Conservation (phyloP, 345 rosid genomes). For the Garcia nutans region DNA sequence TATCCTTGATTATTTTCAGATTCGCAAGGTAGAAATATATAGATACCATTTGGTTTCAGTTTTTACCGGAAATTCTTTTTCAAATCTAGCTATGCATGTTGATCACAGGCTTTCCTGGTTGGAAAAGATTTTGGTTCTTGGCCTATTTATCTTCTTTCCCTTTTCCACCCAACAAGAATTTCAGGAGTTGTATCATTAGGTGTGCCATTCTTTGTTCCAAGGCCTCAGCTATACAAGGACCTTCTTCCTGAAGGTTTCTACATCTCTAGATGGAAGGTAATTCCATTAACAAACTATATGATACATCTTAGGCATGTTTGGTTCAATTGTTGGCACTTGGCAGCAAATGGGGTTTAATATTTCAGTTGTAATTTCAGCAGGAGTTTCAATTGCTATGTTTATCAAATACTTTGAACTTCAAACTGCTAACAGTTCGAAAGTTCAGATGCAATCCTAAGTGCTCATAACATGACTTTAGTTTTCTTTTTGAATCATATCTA, state of each 20-base stretch:
- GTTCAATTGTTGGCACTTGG: too few species aligned
- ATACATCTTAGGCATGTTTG: not conserved
- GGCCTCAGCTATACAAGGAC: constrained; percentile 17
- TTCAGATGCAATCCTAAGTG: too few species aligned
- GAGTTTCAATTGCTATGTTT: too few species aligned
- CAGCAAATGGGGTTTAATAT: too few species aligned
- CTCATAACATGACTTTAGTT: not conserved
- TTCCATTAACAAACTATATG: not conserved
- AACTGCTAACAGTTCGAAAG: too few species aligned
- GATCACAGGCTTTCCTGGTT: constrained; percentile 32
- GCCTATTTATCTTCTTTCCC: constrained; percentile 22
- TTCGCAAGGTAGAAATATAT: constrained; percentile 22
- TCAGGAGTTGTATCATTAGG: constrained; percentile 40
- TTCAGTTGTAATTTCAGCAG: too few species aligned
- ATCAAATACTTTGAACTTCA: too few species aligned
- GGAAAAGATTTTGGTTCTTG: constrained; percentile 47
- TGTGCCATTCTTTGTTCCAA: constrained; percentile 33
- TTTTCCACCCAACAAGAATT: constrained; percentile 33
- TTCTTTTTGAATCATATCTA: not conserved
- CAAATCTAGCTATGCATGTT: not conserved
- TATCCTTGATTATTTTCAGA: constrained; percentile 29
- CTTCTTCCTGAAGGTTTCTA: constrained; percentile 49
- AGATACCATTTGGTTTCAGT: not conserved
- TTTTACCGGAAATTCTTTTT: not conserved
- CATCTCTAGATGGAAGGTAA: constrained; percentile 36